Evolutionary conservation across 2,329 filamentous ascomycete genomes (phyloP), one percentile per base, ranked within the genome.

Genomic region (Bisporella sp.): DNA sequence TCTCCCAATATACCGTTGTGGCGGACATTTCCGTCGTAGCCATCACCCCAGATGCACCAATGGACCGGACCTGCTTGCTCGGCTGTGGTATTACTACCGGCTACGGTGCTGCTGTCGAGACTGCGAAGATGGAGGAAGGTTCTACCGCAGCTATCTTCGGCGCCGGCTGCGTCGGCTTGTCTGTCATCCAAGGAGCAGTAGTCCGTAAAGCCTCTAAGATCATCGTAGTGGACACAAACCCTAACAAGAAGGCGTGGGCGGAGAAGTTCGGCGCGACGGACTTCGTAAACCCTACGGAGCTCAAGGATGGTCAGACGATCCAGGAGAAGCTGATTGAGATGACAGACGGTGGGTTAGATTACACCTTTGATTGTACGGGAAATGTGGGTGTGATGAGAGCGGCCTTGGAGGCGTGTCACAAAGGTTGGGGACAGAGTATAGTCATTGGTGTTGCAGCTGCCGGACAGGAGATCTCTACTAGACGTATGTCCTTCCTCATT

Each of bases 61-160:
- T 96, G 83, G 93, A 99, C 78, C 84, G 89, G 59, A 95, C 91
- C 47, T 99, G 93, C 71, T 75, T 99, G 71, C 82, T 99, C 48
- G 93, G 93, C 66, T 99, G 93, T 71, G 93, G 93, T 70, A 97
- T 99, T 76, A 99, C 93, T 55, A 99, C 93, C 35, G 93, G 93
- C 39, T 99, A 97, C 75, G 93, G 93, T 63, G 93, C 93, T 9
- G 93, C 93, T 46, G 84, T 88, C 59, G 92, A 96, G 66, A 97
- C 92, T 4, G 93, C 93, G 61, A 87, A 87, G 60, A 83, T 97
- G 31, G 91, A 97, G 73, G 81, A 90, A 71, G 92, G 91, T 50
- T 86, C 87, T 63, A 96, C 85, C 68, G 77, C 96, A 35, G 93
- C 92, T 59, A 76, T 99, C 66, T 99, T 99, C 67, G 93, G 93